A percentile compares a stretch with the other conserved stretches of the same genome.
phyloP scores from a whole-genome alignment of 2,329 filamentous ascomycete species.

The Myrmaecium sp. region DNA sequence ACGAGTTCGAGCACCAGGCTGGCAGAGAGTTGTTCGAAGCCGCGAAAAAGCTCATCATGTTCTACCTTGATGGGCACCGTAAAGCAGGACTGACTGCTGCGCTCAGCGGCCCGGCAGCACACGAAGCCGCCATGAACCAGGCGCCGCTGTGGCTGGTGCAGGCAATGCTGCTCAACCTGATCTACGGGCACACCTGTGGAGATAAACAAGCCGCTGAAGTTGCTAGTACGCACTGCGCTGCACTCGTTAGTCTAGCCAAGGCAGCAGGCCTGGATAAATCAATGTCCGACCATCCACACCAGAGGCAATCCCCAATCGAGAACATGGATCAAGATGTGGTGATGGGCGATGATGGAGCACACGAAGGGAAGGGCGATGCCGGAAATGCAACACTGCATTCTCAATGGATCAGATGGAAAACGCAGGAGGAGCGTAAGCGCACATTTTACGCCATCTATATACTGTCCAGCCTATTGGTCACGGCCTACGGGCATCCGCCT shows the following conservation, averaged over 20 bases:
- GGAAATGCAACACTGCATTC: no score
- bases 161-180: slow-evolving; percentile 89
- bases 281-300: slow-evolving; percentile 11
- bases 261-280: slow-evolving; percentile 60
- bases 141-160: slow-evolving; percentile 90
- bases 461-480: slow-evolving; percentile 77
- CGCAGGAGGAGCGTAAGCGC: slow-evolving; percentile 75
- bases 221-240: slow-evolving; percentile 79
- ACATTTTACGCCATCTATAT: slow-evolving; percentile 85
- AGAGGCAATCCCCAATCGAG: slow-evolving; percentile 6
- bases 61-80: slow-evolving; percentile 80
- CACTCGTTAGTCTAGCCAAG: slow-evolving; percentile 76
- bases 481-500: slow-evolving; percentile 83
- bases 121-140: slow-evolving; percentile 49
- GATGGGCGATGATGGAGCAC: slow-evolving; percentile 31
- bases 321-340: slow-evolving; percentile 33
- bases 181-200: slow-evolving; percentile 88
- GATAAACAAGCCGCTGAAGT: slow-evolving; percentile 85
- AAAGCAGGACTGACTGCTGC: slow-evolving; percentile 61
- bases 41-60: slow-evolving; percentile 86
- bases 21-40: slow-evolving; percentile 81
- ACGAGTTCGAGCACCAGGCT: slow-evolving; percentile 64
- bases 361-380: slow-evolving; percentile 26
- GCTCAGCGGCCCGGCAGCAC: slow-evolving; percentile 34
- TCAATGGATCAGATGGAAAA: slow-evolving; percentile 86